Conservation (phyloP, 2,329 filamentous ascomycete genomes). For the Phialophora tarda region DNA sequence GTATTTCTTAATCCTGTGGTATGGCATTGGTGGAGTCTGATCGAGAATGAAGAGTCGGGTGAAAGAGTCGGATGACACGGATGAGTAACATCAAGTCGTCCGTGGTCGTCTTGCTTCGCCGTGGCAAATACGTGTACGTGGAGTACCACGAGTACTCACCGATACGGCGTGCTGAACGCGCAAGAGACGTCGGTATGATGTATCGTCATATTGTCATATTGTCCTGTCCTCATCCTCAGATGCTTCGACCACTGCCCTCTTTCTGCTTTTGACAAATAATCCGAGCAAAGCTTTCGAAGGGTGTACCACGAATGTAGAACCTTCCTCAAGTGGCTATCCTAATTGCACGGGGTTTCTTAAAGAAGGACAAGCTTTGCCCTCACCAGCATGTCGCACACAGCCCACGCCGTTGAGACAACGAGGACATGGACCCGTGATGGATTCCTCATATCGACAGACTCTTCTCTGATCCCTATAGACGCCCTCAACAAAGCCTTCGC, state of each 20-base stretch:
- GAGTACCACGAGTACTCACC: background rate
- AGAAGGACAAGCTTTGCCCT: background rate
- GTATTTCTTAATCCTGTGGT: too few species aligned
- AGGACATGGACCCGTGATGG: slow-evolving; percentile 46
- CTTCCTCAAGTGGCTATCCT: background rate
- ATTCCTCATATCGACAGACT: slow-evolving; percentile 68
- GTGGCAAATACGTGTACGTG: background rate
- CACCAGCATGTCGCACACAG: slow-evolving; percentile 15
- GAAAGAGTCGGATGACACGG: too few species aligned
- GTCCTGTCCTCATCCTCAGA: background rate
- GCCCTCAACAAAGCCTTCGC: slow-evolving; percentile 63
- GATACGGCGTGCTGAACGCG: background rate
- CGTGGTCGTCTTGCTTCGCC: background rate
- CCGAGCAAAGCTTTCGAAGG: background rate
- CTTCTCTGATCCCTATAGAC: slow-evolving; percentile 59
- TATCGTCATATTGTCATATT: background rate
- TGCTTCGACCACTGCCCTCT: background rate
- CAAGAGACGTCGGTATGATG: background rate
- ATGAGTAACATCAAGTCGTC: too few species aligned
- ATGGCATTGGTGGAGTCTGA: too few species aligned
- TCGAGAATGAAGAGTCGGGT: too few species aligned
- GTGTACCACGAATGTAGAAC: background rate
- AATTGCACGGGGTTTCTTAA: background rate
- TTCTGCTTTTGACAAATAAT: background rate
- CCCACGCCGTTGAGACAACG: background rate